Evolutionary conservation across 352 stramenopile genomes (phyloP), one percentile per base, ranked within the genome.

Genomic region (Globisporangium sylvaticum): DNA sequence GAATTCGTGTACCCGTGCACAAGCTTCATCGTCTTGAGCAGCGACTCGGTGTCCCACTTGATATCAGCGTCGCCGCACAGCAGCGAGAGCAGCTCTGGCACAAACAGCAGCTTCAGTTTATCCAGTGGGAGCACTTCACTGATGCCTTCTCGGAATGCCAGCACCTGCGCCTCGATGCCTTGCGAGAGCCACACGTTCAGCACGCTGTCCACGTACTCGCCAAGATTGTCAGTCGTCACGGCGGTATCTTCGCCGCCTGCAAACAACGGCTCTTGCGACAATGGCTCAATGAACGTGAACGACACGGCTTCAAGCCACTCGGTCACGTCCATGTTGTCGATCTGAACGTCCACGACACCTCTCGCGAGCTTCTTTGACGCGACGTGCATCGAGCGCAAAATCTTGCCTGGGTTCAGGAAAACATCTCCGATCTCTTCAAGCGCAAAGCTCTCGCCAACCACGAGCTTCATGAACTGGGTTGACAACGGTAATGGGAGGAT

Each of bases 1-100:
- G 90, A 77, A n/a, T 85, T 88, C 10, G 86, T 92, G 75, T 91
- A 95, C 14, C 88, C 88, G 58, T 95, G 88, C 3, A 84, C 83
- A 59, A 94, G 78, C 70, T 92, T 95, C 62, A 91, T 87, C 32
- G 86, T 76, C 70, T 81, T 79, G 22, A 78, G 67, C 27, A 95
- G 76, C 22, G 81, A 91, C n/a, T 69, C 75, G 2, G 76, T 54
- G 58, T 88, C 73, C 88, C 88, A 95, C 39, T 75, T 61, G 25
- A 95, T 84, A 61, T 95, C 86, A 4, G 82, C 73, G 42, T 92
- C 80, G 15, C 88, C 88, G 14, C 88, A 94, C 10, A 95, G 62
- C 57, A 92, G 65, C 8, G 79, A 70, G 20, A 92, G 65, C 10
- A 95, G 48, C 67, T 94, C 86, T 0, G 78, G 65, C 27, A 91